Evolutionary conservation across 2,329 filamentous ascomycete genomes (phyloP).

Genomic region (Colletotrichum liriopes): DNA sequence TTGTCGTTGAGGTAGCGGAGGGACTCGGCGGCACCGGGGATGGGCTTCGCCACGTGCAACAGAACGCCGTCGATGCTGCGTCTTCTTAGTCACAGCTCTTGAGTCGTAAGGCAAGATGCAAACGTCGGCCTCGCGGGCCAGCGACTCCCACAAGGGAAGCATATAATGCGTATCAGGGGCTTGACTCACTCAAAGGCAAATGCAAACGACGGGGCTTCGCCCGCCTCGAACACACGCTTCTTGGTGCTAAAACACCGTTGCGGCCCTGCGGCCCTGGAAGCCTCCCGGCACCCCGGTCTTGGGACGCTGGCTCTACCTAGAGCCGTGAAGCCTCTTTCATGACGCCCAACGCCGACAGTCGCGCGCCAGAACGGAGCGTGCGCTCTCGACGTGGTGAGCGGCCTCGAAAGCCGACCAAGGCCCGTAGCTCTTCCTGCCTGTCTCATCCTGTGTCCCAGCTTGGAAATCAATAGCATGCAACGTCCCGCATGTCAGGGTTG

Average conservation of each 20-base stretch:
- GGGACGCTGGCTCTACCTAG: not conserved
- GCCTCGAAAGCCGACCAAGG: conserved; percentile 32
- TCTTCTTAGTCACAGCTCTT: not conserved
- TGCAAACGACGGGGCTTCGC: conserved; percentile 53
- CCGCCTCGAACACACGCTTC: conserved; percentile 38
- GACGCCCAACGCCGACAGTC: conserved; percentile 4
- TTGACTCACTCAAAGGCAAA: conserved; percentile 57
- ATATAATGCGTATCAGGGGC: not conserved
- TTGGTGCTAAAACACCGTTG: conserved; percentile 34
- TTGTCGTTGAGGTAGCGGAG: conserved; percentile 81
- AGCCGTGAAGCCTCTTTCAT: conserved; percentile 1
- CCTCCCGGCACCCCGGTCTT: not conserved
- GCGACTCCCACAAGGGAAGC: too few species aligned
- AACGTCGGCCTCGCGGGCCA: too few species aligned
- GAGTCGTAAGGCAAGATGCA: too few species aligned
- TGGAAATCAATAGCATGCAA: conserved; percentile 6
- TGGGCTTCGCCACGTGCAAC: conserved; percentile 82
- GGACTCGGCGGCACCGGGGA: conserved; percentile 83
- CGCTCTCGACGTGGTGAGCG: conserved; percentile 18
- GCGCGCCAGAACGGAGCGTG: conserved; percentile 15
- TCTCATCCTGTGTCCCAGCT: conserved; percentile 27
- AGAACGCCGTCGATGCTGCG: conserved; percentile 91
- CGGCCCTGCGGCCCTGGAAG: not conserved
- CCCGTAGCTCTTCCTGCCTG: conserved; percentile 11
- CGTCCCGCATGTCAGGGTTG: conserved; percentile 15